Evolutionary conservation across 345 rosid species (phyloP).

Genomic region (Gossypium bickii): DNA sequence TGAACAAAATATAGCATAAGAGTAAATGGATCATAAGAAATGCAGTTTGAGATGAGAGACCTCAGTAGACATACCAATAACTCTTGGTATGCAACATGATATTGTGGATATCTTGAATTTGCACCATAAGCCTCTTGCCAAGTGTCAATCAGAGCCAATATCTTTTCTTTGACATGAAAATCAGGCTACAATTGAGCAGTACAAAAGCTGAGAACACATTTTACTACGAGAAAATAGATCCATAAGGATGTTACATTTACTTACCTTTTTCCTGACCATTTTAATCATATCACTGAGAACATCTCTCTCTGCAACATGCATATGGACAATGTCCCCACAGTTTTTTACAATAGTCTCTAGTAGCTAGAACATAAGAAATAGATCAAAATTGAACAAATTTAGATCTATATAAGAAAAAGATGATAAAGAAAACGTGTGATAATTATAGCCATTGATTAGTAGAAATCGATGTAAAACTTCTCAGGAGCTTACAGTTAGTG

Average conservation of each 20-base stretch:
- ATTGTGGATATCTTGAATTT: constrained; percentile 98
- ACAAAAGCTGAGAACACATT: constrained; percentile 29
- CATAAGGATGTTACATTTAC: constrained; percentile 13
- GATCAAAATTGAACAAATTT: constrained; percentile 19
- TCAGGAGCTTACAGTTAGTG: constrained; percentile 72
- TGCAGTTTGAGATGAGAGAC: constrained; percentile 3
- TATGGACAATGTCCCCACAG: constrained; percentile 98
- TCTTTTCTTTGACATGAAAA: constrained; percentile 90
- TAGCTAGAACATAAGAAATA: constrained; percentile 45
- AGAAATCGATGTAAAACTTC: constrained; percentile 5
- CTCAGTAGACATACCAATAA: constrained; percentile 63
- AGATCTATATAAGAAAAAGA: constrained; percentile 8
- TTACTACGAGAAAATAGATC: constrained; percentile 8
- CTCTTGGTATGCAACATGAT: constrained; percentile 94
- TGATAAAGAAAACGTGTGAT: not conserved
- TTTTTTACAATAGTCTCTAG: constrained; percentile 97
- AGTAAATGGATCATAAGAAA: constrained; percentile 5
- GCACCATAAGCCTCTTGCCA: constrained; percentile 99
- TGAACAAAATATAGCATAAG: not conserved
- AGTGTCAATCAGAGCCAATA: constrained; percentile 74
- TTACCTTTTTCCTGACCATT: constrained; percentile 87
- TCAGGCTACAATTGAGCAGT: constrained; percentile 58
- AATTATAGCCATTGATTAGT: not conserved
- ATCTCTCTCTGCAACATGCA: constrained; percentile 97
- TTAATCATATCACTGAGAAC: constrained; percentile 93